Base-by-base conservation (phyloP, 345 rosid genomes). In the Excoecaria agallocha region DNA sequence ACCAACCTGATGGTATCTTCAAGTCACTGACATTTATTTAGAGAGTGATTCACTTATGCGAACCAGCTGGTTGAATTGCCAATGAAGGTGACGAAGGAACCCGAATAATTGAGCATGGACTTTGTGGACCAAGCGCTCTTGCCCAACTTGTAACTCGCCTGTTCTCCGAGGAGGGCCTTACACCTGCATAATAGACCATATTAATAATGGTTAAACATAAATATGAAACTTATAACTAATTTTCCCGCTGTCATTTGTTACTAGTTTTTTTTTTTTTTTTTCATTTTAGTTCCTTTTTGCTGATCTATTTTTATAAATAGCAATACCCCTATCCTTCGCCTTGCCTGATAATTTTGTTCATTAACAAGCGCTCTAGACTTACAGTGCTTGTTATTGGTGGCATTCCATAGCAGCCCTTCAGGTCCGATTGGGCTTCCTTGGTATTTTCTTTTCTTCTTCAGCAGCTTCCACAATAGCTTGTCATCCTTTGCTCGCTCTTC, bases 361-460 rank as follows among this genome's bases (percentile, higher is more conserved):
- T n/a, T 6, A 43, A 5, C 48, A 54, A 16, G 17, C 22, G 3
- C 57, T 3, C 57, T 54, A 19, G 74, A 52, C 48, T 70, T 72
- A 10, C 39, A 55, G 50, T 24, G 74, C 76, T 74, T 77, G 24
- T 61, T 67, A 35, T 75, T 77, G 70, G 67, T 65, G 51, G 60
- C 71, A 43, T 56, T 70, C 73, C 63, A 71, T 35, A 77, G 39
- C 46, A 83, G 86, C 30, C 81, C 83, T 35, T 77, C 66, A 9
- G 86, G 85, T 80, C 85, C 86, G 80, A 77, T 75, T 55, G 91
- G 88, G 74, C 87, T 85, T 58, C 79, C 82, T 52, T 70, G 71
- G 66, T 76, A 71, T 78, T 80, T 82, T 76, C 86, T 83, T 73
- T 65, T 86, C 75, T 79, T 87, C 68, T 84, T 81, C 79, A 83